Evolutionary conservation across 2,329 filamentous ascomycete species (phyloP), one percentile per base, ranked within the genome.

Genomic region (Cordyceps tenuipes): DNA sequence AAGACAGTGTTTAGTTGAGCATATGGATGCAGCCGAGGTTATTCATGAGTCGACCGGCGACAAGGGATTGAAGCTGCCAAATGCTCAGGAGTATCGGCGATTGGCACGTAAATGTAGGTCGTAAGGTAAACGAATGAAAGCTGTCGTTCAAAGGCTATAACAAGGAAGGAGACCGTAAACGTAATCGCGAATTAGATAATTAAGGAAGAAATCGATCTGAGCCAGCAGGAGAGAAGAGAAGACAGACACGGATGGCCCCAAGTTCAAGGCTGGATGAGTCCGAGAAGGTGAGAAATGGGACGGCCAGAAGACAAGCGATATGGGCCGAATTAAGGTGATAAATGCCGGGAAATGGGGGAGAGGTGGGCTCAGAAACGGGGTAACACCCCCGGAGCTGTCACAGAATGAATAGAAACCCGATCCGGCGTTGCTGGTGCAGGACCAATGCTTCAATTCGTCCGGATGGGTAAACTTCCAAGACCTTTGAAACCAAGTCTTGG

Each of bases 1-100:
- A 62, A 57, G 63, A 63, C 65, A 21, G 39, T 44, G 23, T 66
- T 67, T 68, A 64, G 64, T 48, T 44, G 26, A 12, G 49, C 50
- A 50, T 59, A 55, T 19, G 55, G 31, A 52, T 47, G n/a, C 36
- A 10, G 5, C n/a, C 59, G 63, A 64, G 66, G 63, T 65, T 67
- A 68, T 73, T 73, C 73, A 70, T 44, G 65, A 76, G 81, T 83
- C 81, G 81, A 79, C 81, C 81, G 75, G 81, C 81, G 80, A 83
- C 80, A 54, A 57, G 12, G 6, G 29, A 19, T 36, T 50, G 39
- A 23, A 10, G 4, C 5, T 39, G 43, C 23, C 23, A 47, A 15
- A 15, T 41, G 34, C 19, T 31, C 44, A 39, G 41, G 23, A 19
- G 21, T 41, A 10, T 29, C 46, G 44, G 34, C 29, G 17, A 3